Conservation (phyloP, 257 asterid species). For the Datura wrightii region DNA sequence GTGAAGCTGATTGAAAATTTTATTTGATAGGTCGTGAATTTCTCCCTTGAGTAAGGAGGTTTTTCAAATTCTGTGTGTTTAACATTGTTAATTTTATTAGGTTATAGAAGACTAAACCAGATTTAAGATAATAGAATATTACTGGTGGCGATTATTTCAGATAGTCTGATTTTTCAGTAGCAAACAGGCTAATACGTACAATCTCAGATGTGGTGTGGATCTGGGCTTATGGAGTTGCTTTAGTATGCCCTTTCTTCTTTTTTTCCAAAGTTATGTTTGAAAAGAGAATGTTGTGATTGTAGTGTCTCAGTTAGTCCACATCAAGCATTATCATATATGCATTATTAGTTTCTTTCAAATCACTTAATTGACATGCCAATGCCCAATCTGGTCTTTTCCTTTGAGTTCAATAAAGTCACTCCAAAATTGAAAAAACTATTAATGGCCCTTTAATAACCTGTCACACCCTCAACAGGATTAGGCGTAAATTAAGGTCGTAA, state of each 20-base stretch:
- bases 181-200: not conserved
- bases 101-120: too few species aligned
- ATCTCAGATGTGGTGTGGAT: not conserved
- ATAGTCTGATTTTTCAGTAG: not conserved
- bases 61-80: too few species aligned
- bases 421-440: not conserved
- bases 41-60: too few species aligned
- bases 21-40: too few species aligned
- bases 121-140: too few species aligned
- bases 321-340: constrained; percentile 34
- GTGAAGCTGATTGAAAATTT: too few species aligned
- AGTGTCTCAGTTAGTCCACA: constrained; percentile 45
- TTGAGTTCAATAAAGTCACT: constrained; percentile 14
- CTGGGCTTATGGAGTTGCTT: not conserved
- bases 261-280: constrained; percentile 16
- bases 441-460: not conserved
- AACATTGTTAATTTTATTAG: too few species aligned
- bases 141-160: too few species aligned
- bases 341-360: constrained; percentile 27
- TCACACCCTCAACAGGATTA: constrained; percentile 17
- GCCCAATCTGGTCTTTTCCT: not conserved
- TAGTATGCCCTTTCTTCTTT: constrained; percentile 17
- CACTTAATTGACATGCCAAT: not conserved
- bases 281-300: constrained; percentile 48
- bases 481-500: not conserved